These are phyloP conservation scores for Saccharomyces hybrid DNA, from an alignment of 1,139 yeast species.

Conservation along the genomic window DNA sequence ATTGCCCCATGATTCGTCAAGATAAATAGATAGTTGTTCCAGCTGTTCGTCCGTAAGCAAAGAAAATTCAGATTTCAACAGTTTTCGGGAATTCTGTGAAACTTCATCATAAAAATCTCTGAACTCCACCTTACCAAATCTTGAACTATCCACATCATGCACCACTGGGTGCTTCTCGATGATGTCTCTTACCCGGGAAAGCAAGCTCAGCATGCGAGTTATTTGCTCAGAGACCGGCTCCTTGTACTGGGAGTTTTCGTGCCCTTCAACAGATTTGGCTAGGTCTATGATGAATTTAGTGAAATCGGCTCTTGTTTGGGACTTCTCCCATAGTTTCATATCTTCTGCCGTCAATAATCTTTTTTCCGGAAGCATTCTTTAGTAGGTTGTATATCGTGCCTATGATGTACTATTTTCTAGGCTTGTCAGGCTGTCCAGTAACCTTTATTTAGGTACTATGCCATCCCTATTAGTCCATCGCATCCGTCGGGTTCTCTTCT, in stretches of 20 bases:
- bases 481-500: background rate
- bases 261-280: constrained; percentile 63
- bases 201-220: constrained; percentile 33
- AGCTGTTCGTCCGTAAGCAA: constrained; percentile 23
- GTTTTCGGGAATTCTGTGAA: constrained; percentile 24
- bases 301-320: constrained; percentile 45
- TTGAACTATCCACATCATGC: constrained; percentile 51
- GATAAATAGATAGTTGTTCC: constrained; percentile 44
- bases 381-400: background rate
- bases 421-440: no score
- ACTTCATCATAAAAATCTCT: constrained; percentile 76
- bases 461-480: background rate
- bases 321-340: constrained; percentile 50
- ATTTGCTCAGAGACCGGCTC: constrained; percentile 34
- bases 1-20: constrained; percentile 76
- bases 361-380: constrained; percentile 37
- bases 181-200: constrained; percentile 41
- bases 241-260: constrained; percentile 42
- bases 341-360: constrained; percentile 57
- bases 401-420: no score
- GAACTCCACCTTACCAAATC: constrained; percentile 91
- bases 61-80: constrained; percentile 23
- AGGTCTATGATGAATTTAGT: constrained; percentile 49
- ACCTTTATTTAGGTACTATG: no score
- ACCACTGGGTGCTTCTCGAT: constrained; percentile 59